These are phyloP conservation scores for Ganoderma lucidum DNA, from an alignment of 1,284 basidiomycete species.

Conservation along the genomic window DNA sequence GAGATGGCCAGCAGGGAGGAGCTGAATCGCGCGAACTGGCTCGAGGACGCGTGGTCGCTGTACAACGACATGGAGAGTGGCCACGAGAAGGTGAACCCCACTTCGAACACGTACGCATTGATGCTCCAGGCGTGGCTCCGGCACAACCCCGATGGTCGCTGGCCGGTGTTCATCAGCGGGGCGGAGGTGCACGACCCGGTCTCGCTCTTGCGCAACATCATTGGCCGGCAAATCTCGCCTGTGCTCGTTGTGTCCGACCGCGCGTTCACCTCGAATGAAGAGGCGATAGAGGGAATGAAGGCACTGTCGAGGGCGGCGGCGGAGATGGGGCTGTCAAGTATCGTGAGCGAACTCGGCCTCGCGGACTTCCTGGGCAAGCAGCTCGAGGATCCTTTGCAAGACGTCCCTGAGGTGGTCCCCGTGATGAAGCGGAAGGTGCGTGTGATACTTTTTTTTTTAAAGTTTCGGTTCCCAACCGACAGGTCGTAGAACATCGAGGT, in stretches of 20 bases:
- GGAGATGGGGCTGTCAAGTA: slow-evolving; percentile 54
- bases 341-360: slow-evolving; percentile 66
- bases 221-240: slow-evolving; percentile 59
- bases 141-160: slow-evolving; percentile 47
- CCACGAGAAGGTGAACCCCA: slow-evolving; percentile 57
- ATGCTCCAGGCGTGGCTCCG: slow-evolving; percentile 66
- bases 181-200: slow-evolving; percentile 43
- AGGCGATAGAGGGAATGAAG: slow-evolving; percentile 62
- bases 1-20: slow-evolving; percentile 62
- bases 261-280: slow-evolving; percentile 59
- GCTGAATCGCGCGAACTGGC: slow-evolving; percentile 56
- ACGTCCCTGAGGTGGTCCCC: slow-evolving; percentile 66
- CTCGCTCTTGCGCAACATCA: slow-evolving; percentile 55
- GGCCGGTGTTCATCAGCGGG: slow-evolving; percentile 26
- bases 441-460: neutral
- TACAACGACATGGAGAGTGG: slow-evolving; percentile 63
- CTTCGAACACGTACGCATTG: slow-evolving; percentile 69
- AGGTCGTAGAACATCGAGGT: slow-evolving; percentile 25
- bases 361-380: slow-evolving; percentile 54
- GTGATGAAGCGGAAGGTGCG: slow-evolving; percentile 49
- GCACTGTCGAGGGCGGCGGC: slow-evolving; percentile 67
- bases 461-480: neutral
- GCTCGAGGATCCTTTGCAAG: slow-evolving; percentile 52
- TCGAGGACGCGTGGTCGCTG: slow-evolving; percentile 64
- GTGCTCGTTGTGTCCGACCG: slow-evolving; percentile 64